A percentile compares a stretch with the other conserved stretches of the same genome.
These are phyloP conservation scores for Psophocarpus tetragonolobus DNA, from an alignment of 306 rosid species.

Conservation along the genomic window DNA sequence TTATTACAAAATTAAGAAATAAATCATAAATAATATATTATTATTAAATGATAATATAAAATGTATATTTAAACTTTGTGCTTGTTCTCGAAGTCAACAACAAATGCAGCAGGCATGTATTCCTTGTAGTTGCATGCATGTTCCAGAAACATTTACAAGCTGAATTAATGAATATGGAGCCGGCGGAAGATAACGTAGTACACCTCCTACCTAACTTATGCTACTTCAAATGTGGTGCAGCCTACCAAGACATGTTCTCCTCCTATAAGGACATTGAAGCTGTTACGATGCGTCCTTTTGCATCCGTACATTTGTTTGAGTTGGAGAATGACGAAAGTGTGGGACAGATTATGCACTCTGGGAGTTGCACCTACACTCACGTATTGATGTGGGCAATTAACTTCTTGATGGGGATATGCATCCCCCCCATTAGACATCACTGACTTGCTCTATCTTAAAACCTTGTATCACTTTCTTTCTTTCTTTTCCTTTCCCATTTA, in stretches of 20 bases:
- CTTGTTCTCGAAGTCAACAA: not conserved
- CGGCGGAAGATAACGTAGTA: not conserved
- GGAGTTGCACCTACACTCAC: not conserved
- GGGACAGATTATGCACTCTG: not conserved
- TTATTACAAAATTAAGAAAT: too few species aligned
- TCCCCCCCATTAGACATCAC: not conserved
- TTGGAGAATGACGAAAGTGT: conserved; percentile 2
- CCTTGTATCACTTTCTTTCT: not conserved
- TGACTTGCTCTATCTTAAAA: not conserved
- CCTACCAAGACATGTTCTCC: not conserved
- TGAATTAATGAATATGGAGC: not conserved
- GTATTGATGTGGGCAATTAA: too few species aligned
- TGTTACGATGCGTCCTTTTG: conserved; percentile 3
- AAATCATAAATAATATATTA: too few species aligned
- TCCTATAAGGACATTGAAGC: not conserved
- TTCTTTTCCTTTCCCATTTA: not conserved
- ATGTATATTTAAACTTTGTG: not conserved
- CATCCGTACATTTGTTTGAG: not conserved
- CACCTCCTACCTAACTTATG: not conserved
- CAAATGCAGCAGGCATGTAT: not conserved
- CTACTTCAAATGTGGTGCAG: not conserved
- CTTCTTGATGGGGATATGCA: not conserved
- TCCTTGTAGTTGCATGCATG: not conserved
- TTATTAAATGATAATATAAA: too few species aligned
- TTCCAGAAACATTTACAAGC: not conserved